Evolutionary conservation across 208 protist species (phyloP).

Genomic region (Kentomonas sorsogonicus): DNA sequence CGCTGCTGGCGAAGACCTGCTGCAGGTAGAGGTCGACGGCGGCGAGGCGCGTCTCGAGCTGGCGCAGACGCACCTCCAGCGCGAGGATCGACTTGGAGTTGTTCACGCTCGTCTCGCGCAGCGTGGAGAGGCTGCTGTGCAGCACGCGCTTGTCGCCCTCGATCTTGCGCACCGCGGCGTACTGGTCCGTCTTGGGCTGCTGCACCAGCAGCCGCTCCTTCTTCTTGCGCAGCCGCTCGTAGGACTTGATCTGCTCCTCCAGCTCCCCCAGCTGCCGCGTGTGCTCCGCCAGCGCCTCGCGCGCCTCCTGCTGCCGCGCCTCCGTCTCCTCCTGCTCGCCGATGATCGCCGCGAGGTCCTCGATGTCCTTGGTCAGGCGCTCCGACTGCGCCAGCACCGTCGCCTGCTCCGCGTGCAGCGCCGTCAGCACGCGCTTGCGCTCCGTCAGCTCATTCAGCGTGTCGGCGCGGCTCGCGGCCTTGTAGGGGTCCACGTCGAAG

Average conservation of each 20-base stretch:
- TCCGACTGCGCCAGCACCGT: constrained; percentile 35
- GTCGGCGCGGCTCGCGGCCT: constrained; percentile 11
- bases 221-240: constrained; percentile 73
- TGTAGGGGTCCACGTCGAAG: constrained; percentile 31
- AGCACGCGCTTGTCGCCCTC: constrained; percentile 74
- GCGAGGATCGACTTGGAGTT: constrained; percentile 79
- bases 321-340: constrained; percentile 35
- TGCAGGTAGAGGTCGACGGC: constrained; percentile 69
- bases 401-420: constrained; percentile 42
- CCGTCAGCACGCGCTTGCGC: constrained; percentile 22
- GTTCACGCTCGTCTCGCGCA: constrained; percentile 55
- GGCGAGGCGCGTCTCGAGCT: constrained; percentile 69
- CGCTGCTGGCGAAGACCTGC: constrained; percentile 68
- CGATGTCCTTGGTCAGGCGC: constrained; percentile 41
- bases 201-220: constrained; percentile 67
- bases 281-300: constrained; percentile 38
- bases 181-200: constrained; percentile 31
- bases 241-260: constrained; percentile 50
- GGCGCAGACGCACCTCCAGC: constrained; percentile 62
- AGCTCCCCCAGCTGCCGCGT: constrained; percentile 29
- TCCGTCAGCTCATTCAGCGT: constrained; percentile 50
- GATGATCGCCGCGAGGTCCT: constrained; percentile 34
- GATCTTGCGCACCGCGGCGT: constrained; percentile 61
- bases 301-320: constrained; percentile 42
- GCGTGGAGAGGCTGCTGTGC: constrained; percentile 61